Evolutionary conservation across 1,284 basidiomycete genomes (phyloP).

Genomic region (Moesziomyces parantarcticus): DNA sequence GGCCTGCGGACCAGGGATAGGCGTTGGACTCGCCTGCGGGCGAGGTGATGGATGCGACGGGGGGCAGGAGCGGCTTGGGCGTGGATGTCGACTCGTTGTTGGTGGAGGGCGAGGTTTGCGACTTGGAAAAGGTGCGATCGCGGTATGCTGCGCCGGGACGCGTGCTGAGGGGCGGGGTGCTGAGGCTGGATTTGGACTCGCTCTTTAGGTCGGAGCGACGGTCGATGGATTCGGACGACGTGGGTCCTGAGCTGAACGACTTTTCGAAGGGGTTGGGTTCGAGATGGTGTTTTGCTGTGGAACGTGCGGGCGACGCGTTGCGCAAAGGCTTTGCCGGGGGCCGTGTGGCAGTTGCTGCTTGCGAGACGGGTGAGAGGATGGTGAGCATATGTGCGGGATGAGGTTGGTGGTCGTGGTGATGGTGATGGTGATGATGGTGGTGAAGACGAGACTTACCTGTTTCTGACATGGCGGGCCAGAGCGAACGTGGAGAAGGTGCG

Average conservation of each 20-base stretch:
- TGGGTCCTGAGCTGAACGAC: slow-evolving; percentile 78
- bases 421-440: not conserved
- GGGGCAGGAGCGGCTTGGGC: slow-evolving; percentile 75
- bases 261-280: slow-evolving; percentile 97
- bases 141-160: slow-evolving; percentile 46
- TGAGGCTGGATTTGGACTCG: slow-evolving; percentile 29
- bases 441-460: too few species aligned
- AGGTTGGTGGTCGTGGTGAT: slow-evolving; percentile 6
- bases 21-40: slow-evolving; percentile 74
- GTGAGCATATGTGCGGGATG: slow-evolving; percentile 15
- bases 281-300: slow-evolving; percentile 70
- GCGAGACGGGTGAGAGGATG: slow-evolving; percentile 21
- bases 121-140: slow-evolving; percentile 30
- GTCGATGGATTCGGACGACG: slow-evolving; percentile 59
- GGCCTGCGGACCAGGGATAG: slow-evolving; percentile 52
- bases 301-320: slow-evolving; percentile 25
- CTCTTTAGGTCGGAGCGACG: slow-evolving; percentile 36
- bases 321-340: slow-evolving; percentile 39
- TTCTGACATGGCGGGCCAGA: too few species aligned
- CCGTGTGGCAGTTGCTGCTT: slow-evolving; percentile 43
- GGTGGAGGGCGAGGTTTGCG: slow-evolving; percentile 31
- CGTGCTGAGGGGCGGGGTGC: slow-evolving; percentile 47
- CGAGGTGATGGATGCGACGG: slow-evolving; percentile 84
- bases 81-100: slow-evolving; percentile 32
- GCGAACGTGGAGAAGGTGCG: too few species aligned